phyloP scores from a whole-genome alignment of 192 early-diverging fungal genomes.

The Cetraspora pellucida region DNA sequence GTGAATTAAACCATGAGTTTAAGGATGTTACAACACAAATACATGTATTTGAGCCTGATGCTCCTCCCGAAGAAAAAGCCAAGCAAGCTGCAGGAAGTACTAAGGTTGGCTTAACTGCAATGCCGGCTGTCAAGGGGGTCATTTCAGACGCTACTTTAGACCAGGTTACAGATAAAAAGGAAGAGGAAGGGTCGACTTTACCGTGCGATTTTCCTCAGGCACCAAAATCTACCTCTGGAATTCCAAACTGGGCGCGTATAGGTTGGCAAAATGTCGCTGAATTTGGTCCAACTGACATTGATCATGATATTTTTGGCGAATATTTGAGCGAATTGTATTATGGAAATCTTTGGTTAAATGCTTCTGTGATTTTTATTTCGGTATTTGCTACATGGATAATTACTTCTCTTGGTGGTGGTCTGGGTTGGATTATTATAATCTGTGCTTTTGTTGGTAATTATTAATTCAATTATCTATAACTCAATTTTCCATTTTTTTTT shows the following conservation, averaged over 20 bases:
- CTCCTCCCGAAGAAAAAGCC: conserved; percentile 21
- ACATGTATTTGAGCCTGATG: conserved; percentile 9
- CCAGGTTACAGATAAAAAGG: not conserved
- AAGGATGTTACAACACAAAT: not conserved
- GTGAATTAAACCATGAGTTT: not conserved
- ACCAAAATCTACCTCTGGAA: no score
- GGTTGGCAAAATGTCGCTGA: no score
- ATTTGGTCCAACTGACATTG: no score
- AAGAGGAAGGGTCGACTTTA: no score
- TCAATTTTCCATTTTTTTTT: not conserved
- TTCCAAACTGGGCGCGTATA: no score
- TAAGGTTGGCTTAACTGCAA: not conserved
- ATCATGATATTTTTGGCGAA: no score
- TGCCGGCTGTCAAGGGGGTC: not conserved
- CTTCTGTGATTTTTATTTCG: conserved; percentile 13
- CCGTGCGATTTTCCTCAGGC: no score
- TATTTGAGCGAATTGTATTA: conserved; percentile 20
- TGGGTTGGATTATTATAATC: conserved; percentile 30
- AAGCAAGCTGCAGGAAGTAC: not conserved
- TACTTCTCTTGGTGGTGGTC: conserved; percentile 21
- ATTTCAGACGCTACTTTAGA: not conserved
- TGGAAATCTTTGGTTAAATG: conserved; percentile 33
- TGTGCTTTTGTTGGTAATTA: conserved; percentile 27
- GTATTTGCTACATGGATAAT: conserved; percentile 20
- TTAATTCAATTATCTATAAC: not conserved